Percentiles rank a stretch among this genome's conserved stretches.
These are phyloP conservation scores for Suillus paluster DNA, from an alignment of 768 basidiomycete genomes.

Conservation along the genomic window DNA sequence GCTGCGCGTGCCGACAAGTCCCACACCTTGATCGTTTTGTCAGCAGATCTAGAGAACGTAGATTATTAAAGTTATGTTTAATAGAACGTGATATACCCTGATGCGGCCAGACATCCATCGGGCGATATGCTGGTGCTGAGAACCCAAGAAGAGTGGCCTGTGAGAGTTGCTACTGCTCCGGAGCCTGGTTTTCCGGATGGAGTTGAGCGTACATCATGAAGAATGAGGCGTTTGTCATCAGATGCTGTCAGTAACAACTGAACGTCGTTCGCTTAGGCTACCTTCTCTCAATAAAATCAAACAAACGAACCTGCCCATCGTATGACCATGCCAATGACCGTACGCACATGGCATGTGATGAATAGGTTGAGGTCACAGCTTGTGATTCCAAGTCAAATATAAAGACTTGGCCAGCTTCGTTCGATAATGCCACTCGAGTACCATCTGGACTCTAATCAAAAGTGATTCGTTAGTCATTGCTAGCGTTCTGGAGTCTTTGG, in stretches of 20 bases:
- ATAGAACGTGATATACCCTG: conserved; percentile 60
- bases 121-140: conserved; percentile 82
- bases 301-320: conserved; percentile 74
- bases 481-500: too few relatives aligned
- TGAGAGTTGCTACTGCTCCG: conserved; percentile 82
- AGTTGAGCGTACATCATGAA: conserved; percentile 87
- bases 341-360: conserved; percentile 89
- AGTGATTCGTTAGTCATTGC: not conserved
- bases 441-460: conserved; percentile 83
- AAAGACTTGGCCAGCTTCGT: conserved; percentile 87
- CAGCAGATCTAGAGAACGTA: conserved; percentile 63
- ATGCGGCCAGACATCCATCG: conserved; percentile 77
- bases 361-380: conserved; percentile 69
- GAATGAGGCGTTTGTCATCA: conserved; percentile 88
- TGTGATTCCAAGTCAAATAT: conserved; percentile 80
- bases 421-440: conserved; percentile 75
- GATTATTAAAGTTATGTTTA: not conserved
- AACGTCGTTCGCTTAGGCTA: conserved; percentile 3
- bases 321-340: conserved; percentile 88
- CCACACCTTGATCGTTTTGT: conserved; percentile 88
- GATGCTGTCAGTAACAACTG: conserved; percentile 89
- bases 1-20: conserved; percentile 74
- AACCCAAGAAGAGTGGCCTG: conserved; percentile 92
- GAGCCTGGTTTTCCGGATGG: conserved; percentile 61
- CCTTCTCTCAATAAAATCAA: not conserved